Conservation (phyloP, 192 early-diverging fungal species). For the Gigaspora rosea region DNA sequence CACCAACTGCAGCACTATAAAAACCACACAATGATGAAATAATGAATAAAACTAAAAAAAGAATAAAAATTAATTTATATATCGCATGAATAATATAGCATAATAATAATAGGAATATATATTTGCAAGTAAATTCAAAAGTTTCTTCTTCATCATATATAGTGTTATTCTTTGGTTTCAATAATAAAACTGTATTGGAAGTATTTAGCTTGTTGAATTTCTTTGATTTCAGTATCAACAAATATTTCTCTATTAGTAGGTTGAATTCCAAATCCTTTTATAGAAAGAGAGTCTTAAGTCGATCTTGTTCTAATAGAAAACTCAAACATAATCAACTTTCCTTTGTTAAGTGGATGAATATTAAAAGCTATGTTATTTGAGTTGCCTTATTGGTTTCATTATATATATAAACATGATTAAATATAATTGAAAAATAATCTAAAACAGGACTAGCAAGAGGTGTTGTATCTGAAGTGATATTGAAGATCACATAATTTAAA, state of each 20-base stretch:
- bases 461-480: neutral
- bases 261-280: neutral
- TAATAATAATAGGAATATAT: neutral
- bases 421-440: neutral
- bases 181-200: neutral
- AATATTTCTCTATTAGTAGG: neutral
- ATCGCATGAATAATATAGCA: too few relatives aligned
- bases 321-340: neutral
- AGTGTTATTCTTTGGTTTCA: neutral
- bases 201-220: neutral
- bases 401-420: neutral
- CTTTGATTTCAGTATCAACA: neutral
- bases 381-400: neutral
- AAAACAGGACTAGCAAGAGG: neutral
- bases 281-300: neutral
- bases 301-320: neutral
- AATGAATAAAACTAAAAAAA: neutral
- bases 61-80: too few relatives aligned
- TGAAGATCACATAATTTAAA: neutral
- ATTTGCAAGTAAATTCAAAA: neutral
- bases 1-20: neutral
- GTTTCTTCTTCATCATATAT: too few relatives aligned
- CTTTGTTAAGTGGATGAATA: neutral
- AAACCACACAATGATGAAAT: neutral
- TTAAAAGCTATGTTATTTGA: neutral